Conservation (phyloP, 495 filamentous ascomycete genomes). For the Echria macrotheca region DNA sequence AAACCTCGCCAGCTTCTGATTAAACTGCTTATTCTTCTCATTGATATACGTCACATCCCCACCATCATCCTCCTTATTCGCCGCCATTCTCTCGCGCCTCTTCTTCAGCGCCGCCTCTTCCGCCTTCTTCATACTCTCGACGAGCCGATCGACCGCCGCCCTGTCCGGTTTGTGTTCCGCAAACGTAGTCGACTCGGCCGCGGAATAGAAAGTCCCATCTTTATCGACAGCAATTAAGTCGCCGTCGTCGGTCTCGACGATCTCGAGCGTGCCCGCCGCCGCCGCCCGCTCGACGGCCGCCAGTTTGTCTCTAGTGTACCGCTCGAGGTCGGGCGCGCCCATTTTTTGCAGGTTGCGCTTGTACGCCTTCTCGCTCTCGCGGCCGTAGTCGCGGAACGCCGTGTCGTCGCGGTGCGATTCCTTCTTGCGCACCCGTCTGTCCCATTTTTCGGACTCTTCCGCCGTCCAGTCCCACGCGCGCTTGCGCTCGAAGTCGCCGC, state of each 20-base stretch:
- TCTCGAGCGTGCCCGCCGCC: constrained; percentile 70
- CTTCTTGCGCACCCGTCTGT: constrained; percentile 82
- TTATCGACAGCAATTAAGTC: constrained; percentile 92
- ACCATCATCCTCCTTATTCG: constrained; percentile 68
- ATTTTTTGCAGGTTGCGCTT: constrained; percentile 79
- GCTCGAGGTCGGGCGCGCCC: constrained; percentile 61
- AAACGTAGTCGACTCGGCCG: constrained; percentile 74
- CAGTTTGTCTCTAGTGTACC: constrained; percentile 79
- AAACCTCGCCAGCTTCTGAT: constrained; percentile 89
- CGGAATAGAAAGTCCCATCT: constrained; percentile 83
- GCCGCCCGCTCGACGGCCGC: constrained; percentile 80
- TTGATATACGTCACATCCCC: constrained; percentile 98
- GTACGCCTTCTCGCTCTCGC: constrained; percentile 86
- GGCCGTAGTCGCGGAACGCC: constrained; percentile 84
- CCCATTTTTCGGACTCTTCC: constrained; percentile 91
- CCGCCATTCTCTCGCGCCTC: constrained; percentile 66
- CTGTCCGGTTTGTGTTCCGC: constrained; percentile 83
- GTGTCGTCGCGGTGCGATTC: constrained; percentile 74
- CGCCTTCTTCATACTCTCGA: constrained; percentile 78
- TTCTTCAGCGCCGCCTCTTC: constrained; percentile 83
- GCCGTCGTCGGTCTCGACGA: constrained; percentile 89
- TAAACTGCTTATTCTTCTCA: constrained; percentile 99
- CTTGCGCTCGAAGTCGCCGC: constrained; percentile 95
- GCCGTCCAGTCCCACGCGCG: constrained; percentile 98
- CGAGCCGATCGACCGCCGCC: constrained; percentile 83